Conservation (phyloP, 768 basidiomycete species). For the Termitomyces sp. region DNA sequence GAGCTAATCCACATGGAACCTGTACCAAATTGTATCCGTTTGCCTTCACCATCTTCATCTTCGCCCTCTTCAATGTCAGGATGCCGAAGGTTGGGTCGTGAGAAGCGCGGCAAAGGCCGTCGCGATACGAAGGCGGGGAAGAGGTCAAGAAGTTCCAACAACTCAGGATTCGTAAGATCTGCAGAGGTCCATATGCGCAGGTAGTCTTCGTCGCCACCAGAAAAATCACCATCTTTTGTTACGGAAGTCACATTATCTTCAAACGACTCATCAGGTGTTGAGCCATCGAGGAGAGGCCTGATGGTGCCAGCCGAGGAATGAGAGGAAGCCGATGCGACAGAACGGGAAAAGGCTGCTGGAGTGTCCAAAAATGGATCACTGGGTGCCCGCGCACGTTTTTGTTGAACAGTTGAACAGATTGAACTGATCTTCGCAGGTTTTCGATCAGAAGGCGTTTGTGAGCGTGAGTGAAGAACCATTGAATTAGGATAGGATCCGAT, state of each 20-base stretch:
- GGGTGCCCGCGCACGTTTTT: conserved; percentile 66
- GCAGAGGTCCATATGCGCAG: conserved; percentile 80
- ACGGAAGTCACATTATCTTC: conserved; percentile 28
- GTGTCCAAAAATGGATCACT: conserved; percentile 80
- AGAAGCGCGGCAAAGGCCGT: conserved; percentile 69
- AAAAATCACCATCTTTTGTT: conserved; percentile 23
- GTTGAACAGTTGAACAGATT: conserved; percentile 37
- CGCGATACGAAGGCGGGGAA: conserved; percentile 77
- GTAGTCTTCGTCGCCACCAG: conserved; percentile 37
- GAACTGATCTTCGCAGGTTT: conserved; percentile 36
- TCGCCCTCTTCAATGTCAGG: conserved; percentile 69
- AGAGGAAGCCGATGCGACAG: conserved; percentile 49
- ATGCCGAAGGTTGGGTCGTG: conserved; percentile 30
- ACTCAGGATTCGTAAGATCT: conserved; percentile 73
- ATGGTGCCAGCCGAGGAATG: conserved; percentile 31
- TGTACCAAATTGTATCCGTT: conserved; percentile 70
- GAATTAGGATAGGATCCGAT: conserved; percentile 29
- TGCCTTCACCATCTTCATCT: conserved; percentile 45
- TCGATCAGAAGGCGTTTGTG: conserved; percentile 40
- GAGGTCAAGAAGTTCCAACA: conserved; percentile 55
- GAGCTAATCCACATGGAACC: conserved; percentile 76
- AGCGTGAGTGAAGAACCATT: conserved; percentile 43
- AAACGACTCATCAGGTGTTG: conserved; percentile 29
- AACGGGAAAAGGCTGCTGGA: conserved; percentile 48
- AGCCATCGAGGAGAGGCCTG: conserved; percentile 23